Evolutionary conservation across 1,139 yeast genomes (phyloP).

Genomic region (Scheffersomyces titani): DNA sequence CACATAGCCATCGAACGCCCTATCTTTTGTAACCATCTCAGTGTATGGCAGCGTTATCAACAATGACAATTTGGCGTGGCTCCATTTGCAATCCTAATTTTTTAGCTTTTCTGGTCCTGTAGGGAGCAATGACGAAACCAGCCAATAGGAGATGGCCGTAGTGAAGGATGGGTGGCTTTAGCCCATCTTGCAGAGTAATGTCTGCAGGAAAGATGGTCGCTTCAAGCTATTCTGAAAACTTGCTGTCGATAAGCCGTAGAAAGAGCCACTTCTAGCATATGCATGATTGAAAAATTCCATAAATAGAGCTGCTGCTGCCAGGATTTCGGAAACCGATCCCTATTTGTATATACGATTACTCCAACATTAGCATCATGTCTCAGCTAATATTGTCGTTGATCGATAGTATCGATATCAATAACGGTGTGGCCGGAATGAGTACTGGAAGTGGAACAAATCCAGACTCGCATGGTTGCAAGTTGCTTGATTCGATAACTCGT

Average conservation of each 20-base stretch:
- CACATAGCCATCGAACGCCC: background rate
- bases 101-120: background rate
- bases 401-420: background rate
- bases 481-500: slow-evolving; percentile 2
- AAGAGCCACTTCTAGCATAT: background rate
- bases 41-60: background rate
- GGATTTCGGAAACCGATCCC: background rate
- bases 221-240: background rate
- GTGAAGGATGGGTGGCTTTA: background rate
- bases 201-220: background rate
- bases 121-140: background rate
- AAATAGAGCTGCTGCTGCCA: background rate
- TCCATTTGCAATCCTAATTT: background rate
- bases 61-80: background rate
- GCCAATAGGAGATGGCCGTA: background rate
- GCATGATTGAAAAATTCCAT: background rate
- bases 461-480: slow-evolving; percentile 1
- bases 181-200: background rate
- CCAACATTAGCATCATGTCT: background rate
- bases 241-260: background rate
- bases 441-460: background rate
- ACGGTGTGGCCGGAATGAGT: background rate
- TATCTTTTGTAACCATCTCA: background rate
- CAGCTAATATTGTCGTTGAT: background rate
- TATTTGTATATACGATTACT: background rate